Evolutionary conservation across 1,139 yeast species (phyloP), one percentile per base, ranked within the genome.

Genomic region (Debaryomycetaceae sp.): DNA sequence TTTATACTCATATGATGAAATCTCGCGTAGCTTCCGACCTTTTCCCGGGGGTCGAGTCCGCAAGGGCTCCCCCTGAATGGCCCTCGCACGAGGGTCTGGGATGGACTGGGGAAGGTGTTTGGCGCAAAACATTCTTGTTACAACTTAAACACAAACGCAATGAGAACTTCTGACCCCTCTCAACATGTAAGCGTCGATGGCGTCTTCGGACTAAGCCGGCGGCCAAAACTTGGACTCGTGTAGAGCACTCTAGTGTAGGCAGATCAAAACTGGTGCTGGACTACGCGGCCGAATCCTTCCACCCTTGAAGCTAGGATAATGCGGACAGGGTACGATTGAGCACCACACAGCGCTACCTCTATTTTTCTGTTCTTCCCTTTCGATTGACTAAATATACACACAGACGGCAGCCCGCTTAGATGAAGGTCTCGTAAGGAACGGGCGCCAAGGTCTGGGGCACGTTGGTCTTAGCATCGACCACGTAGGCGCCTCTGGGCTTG

Each of bases 341-440:
- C 16, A 26, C n/a, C 33, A 19, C 11, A 30, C 33, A 30, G 11
- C 13, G 25, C 25, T 8, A 23, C 27, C n/a, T 19, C 10, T 10
- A 19, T 19, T 19, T 11, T 11, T 19, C 11, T 19, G 11, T 19
- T 19, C 21, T 23, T 24, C 17, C 17, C 5, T 24, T 24, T 24
- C 10, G 27, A 24, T 24, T 24, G 15, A 13, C n/a, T n/a, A n/a
- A n/a, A n/a, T n/a, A n/a, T n/a, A n/a, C n/a, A n/a, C n/a, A n/a
- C n/a, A 19, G 21, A n/a, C 6, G 25, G 9, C 9, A 6, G 9
- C 23, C 18, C 11, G 15, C 27, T 80, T 86, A 91, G 74, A 91
- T 91, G 83, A 81, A 88, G 65, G 97, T 91, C 80, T 93, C 99
- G 83, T 91, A 91, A 66, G 98, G 83, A 75, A 86, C 91, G 71